phyloP scores from a whole-genome alignment of 2,329 filamentous ascomycete genomes.

The Lasiodiplodia sp. region DNA sequence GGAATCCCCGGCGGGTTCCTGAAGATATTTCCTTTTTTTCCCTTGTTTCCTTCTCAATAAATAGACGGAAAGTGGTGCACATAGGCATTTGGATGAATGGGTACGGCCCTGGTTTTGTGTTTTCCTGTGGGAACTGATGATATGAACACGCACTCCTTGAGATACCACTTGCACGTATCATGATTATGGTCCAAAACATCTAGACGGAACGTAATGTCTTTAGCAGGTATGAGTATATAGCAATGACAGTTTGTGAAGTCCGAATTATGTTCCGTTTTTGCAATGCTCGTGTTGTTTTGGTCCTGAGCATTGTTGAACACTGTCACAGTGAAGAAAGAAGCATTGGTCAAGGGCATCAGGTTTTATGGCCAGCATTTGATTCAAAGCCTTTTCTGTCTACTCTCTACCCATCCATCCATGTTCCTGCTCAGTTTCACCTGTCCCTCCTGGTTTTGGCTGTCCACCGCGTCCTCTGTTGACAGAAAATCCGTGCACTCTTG shows the following conservation, averaged over 20 bases:
- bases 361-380: background rate
- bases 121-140: background rate
- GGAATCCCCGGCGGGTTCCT: background rate
- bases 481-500: background rate
- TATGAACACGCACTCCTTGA: slow-evolving; percentile 15
- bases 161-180: slow-evolving; percentile 11
- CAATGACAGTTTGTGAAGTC: background rate
- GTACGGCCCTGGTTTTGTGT: slow-evolving; percentile 1
- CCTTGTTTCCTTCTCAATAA: background rate
- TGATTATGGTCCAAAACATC: background rate
- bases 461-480: background rate
- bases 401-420: background rate
- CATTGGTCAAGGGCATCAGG: background rate
- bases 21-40: background rate
- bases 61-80: slow-evolving; percentile 19
- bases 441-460: background rate
- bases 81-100: slow-evolving; percentile 1
- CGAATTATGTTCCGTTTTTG: background rate
- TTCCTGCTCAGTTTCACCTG: background rate
- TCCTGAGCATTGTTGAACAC: background rate
- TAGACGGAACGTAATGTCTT: slow-evolving; percentile 26
- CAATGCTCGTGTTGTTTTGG: background rate
- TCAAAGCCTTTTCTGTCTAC: background rate
- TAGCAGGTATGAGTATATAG: background rate
- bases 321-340: background rate